Base-by-base conservation (phyloP, 305 asterid species). In the Fraxinus paxiana region DNA sequence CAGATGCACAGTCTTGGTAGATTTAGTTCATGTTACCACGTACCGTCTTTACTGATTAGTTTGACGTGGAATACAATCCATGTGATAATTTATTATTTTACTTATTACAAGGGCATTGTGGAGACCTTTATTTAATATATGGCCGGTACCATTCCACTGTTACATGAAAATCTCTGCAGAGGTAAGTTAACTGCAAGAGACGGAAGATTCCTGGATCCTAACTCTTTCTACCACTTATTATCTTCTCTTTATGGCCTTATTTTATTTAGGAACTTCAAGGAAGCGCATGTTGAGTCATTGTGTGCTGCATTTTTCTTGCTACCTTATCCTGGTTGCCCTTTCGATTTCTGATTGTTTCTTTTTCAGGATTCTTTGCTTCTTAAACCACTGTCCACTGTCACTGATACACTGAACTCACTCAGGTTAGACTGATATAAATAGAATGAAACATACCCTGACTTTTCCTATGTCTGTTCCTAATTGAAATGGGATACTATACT, bases 361-460 rank as follows among this genome's bases (percentile, higher is more conserved):
- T 28, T 70, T 28, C 86, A 90, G 92, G 93, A 80, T 51, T 80
- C 78, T 70, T 82, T 78, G 77, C 86, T 85, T 51, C 84, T 76
- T 77, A 77, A 75, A 79, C 83, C 85, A 37, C 85, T 48, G 73
- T 87, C 87, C 51, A 82, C 82, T 48, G 72, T 80, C 77, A 80
- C 12, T 6, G 84, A 86, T 34, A 37, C 72, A 77, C 83, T 87
- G 56, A 75, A 73, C 74, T 85, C 83, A n/a, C 81, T 85, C 84
- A 90, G 93, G 93, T 90, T 83, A 76, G 88, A 81, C 79, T 31
- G 81, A 56, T 83, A 38, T 81, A 63, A 77, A 70, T 31, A 83
- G 24, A 87, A 71, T 73, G 35, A 75, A 85, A 3, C 63, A 22
- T 77, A 46, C 26, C 73, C 33, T 54, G 78, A 73, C 37, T 72